Evolutionary conservation across 1,139 yeast genomes (phyloP).

Genomic region (Hyphopichia wangnamkhiaoensis): DNA sequence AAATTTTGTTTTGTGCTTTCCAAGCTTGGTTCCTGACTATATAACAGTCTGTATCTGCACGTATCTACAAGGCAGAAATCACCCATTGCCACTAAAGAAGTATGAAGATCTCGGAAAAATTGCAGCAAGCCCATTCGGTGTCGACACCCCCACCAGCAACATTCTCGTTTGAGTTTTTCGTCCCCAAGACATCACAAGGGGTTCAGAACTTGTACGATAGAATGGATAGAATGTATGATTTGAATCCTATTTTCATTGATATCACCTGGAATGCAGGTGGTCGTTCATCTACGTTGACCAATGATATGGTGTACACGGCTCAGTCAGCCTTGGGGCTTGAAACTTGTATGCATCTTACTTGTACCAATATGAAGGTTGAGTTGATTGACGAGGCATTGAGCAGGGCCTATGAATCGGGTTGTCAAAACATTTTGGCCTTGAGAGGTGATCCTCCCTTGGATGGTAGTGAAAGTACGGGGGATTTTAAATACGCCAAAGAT

Average conservation of each 20-base stretch:
- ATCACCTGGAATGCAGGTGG: conserved; percentile 99
- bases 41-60: too few species aligned
- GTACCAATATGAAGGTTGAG: conserved; percentile 88
- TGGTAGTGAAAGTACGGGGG: conserved; percentile 66
- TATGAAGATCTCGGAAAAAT: conserved; percentile 59
- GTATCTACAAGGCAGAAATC: too few species aligned
- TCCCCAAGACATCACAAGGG: conserved; percentile 97
- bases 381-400: conserved; percentile 83
- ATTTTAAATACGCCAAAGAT: conserved; percentile 73
- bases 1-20: too few species aligned
- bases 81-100: not conserved
- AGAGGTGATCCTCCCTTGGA: conserved; percentile 87
- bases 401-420: conserved; percentile 86
- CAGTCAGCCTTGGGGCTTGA: conserved; percentile 93
- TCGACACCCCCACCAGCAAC: conserved; percentile 60
- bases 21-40: too few species aligned
- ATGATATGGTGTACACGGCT: conserved; percentile 89
- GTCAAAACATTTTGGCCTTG: conserved; percentile 86
- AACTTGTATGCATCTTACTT: conserved; percentile 97
- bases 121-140: conserved; percentile 46
- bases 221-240: conserved; percentile 95
- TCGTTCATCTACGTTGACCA: conserved; percentile 72
- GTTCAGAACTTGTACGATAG: conserved; percentile 94
- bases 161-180: conserved; percentile 94
- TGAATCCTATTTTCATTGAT: conserved; percentile 89